Conservation (phyloP, 1,284 basidiomycete genomes). For the Fereydounia khargensis region DNA sequence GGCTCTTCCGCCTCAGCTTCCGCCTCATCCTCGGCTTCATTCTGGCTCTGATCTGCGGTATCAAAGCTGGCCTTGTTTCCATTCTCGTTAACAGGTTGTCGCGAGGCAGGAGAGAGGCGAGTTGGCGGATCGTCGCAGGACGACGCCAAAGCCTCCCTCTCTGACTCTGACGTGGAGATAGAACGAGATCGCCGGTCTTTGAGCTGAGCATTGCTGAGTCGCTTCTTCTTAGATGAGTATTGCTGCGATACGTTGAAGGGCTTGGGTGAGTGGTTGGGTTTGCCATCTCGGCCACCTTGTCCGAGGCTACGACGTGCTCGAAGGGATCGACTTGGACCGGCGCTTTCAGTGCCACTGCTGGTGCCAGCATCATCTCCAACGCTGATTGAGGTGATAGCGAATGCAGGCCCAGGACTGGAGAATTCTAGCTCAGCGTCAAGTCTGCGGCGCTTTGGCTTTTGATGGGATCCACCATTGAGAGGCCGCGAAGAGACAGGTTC, state of each 20-base stretch:
- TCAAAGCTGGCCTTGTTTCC: neutral
- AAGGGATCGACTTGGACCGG: slow-evolving; percentile 7
- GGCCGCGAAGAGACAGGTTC: too few species aligned
- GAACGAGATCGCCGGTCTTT: too few species aligned
- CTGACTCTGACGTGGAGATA: too few species aligned
- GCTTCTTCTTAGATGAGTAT: slow-evolving; percentile 1
- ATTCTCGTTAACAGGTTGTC: too few species aligned
- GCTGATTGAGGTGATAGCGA: slow-evolving; percentile 16
- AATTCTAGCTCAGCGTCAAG: slow-evolving; percentile 47
- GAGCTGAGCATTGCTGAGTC: too few species aligned
- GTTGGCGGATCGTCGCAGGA: too few species aligned
- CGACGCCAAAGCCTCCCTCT: too few species aligned
- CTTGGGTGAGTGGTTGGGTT: neutral
- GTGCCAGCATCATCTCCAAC: slow-evolving; percentile 2
- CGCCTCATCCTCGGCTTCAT: neutral
- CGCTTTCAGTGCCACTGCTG: slow-evolving; percentile 1
- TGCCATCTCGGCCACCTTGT: slow-evolving; percentile 1
- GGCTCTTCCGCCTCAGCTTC: neutral
- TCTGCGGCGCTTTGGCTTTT: slow-evolving; percentile 29
- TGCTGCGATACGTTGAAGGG: slow-evolving; percentile 10
- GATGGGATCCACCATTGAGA: too few species aligned
- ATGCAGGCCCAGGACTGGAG: slow-evolving; percentile 49
- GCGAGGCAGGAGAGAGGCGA: too few species aligned
- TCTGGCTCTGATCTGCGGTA: neutral
- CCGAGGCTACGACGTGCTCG: slow-evolving; percentile 16